phyloP scores from a whole-genome alignment of 495 filamentous ascomycete species.

The Penicillium macrosclerotiorum region DNA sequence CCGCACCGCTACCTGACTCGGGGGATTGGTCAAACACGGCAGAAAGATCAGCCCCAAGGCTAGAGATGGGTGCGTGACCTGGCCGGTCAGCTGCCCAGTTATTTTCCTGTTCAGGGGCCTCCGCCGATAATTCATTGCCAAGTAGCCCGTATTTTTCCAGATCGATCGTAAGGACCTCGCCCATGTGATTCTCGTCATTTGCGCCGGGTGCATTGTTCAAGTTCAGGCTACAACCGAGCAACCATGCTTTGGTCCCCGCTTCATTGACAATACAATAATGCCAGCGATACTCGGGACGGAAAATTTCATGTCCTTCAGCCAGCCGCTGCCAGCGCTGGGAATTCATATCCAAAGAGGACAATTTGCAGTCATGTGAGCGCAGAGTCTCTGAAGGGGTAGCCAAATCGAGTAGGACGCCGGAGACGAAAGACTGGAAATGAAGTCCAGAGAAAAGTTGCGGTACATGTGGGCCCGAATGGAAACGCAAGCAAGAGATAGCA shows the following conservation, averaged over 20 bases:
- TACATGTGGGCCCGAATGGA: constrained; percentile 82
- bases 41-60: constrained; percentile 78
- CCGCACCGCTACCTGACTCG: constrained; percentile 74
- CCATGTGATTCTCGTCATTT: constrained; percentile 80
- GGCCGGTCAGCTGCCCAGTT: constrained; percentile 50
- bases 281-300: constrained; percentile 84
- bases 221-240: constrained; percentile 87
- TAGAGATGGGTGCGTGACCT: constrained; percentile 46
- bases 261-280: constrained; percentile 95
- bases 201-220: constrained; percentile 46
- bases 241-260: constrained; percentile 91
- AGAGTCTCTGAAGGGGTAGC: constrained; percentile 89
- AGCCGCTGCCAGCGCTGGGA: constrained; percentile 89
- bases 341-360: constrained; percentile 82
- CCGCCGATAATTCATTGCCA: constrained; percentile 68
- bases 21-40: constrained; percentile 80
- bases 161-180: constrained; percentile 89
- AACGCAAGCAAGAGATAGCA: constrained; percentile 83
- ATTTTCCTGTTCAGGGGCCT: constrained; percentile 56
- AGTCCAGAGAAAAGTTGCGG: constrained; percentile 84
- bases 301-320: constrained; percentile 89
- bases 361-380: constrained; percentile 76
- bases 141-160: constrained; percentile 81
- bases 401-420: constrained; percentile 87
- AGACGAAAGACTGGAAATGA: constrained; percentile 93